Conservation (phyloP, 495 filamentous ascomycete genomes). For the Acidomyces sp. region DNA sequence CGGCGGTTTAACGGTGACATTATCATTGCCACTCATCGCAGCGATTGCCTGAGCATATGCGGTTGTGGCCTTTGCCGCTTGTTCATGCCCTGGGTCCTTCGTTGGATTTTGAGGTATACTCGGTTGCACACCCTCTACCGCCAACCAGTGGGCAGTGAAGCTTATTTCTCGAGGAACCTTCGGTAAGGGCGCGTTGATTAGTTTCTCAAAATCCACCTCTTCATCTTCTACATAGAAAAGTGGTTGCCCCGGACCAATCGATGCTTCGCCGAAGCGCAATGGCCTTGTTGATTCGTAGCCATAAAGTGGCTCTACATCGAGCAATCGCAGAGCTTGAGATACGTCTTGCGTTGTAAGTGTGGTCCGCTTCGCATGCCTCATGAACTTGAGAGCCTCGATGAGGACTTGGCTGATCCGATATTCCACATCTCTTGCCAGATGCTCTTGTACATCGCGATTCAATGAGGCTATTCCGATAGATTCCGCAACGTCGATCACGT, state of each 20-base stretch:
- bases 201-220: slow-evolving; percentile 94
- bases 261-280: slow-evolving; percentile 83
- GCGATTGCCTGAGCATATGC: too few relatives aligned
- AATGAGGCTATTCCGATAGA: slow-evolving; percentile 76
- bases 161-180: slow-evolving; percentile 88
- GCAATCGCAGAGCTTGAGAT: slow-evolving; percentile 62
- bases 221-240: slow-evolving; percentile 97
- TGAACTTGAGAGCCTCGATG: slow-evolving; percentile 84
- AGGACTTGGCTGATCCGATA: slow-evolving; percentile 85
- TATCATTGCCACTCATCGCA: slow-evolving; percentile 69
- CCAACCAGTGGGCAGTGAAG: slow-evolving; percentile 92
- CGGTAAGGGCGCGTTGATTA: slow-evolving; percentile 89
- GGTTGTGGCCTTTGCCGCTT: slow-evolving; percentile 68
- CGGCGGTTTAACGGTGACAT: slow-evolving; percentile 67
- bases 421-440: slow-evolving; percentile 84
- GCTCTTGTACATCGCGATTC: slow-evolving; percentile 66
- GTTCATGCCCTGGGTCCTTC: slow-evolving; percentile 76
- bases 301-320: slow-evolving; percentile 89
- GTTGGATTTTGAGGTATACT: slow-evolving; percentile 92
- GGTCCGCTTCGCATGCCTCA: slow-evolving; percentile 77
- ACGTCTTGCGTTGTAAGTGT: slow-evolving; percentile 75
- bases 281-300: slow-evolving; percentile 85
- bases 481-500: slow-evolving; percentile 86
- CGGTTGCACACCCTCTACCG: slow-evolving; percentile 90
- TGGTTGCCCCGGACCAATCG: slow-evolving; percentile 84